A percentile compares a stretch with the other conserved stretches of the same genome.
These are phyloP conservation scores for Colletotrichum sp. DNA, from an alignment of 2,329 filamentous ascomycete species.

Conservation along the genomic window DNA sequence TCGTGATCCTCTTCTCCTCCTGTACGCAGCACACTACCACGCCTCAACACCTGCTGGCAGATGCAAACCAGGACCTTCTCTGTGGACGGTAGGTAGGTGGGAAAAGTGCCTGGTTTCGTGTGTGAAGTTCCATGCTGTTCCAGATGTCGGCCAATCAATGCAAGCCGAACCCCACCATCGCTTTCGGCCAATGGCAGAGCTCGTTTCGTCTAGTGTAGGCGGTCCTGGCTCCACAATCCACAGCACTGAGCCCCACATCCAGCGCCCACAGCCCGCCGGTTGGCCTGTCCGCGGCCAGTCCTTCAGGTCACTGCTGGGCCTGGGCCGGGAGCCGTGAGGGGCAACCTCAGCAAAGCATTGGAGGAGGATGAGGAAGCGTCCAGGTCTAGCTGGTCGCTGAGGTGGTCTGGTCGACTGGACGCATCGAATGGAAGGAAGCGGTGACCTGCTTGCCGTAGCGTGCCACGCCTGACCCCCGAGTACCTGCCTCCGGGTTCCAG, in stretches of 20 bases:
- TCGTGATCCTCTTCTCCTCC: background rate
- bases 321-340: slow-evolving; percentile 4
- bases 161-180: background rate
- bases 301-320: background rate
- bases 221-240: background rate
- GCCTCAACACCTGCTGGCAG: background rate
- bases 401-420: background rate
- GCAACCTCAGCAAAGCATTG: background rate
- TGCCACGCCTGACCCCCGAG: background rate
- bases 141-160: slow-evolving; percentile 21
- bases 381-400: background rate
- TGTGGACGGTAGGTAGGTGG: background rate
- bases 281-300: background rate
- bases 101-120: slow-evolving; percentile 16
- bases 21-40: background rate
- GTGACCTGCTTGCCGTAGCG: slow-evolving; percentile 1
- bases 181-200: background rate
- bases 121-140: slow-evolving; percentile 21
- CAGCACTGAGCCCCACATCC: background rate
- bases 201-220: background rate
- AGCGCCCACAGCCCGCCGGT: background rate
- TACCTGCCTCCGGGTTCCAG: background rate
- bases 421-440: background rate
- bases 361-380: background rate
- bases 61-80: background rate